Base-by-base conservation (phyloP, 768 basidiomycete species). In the Pleurotus tuber-regium region DNA sequence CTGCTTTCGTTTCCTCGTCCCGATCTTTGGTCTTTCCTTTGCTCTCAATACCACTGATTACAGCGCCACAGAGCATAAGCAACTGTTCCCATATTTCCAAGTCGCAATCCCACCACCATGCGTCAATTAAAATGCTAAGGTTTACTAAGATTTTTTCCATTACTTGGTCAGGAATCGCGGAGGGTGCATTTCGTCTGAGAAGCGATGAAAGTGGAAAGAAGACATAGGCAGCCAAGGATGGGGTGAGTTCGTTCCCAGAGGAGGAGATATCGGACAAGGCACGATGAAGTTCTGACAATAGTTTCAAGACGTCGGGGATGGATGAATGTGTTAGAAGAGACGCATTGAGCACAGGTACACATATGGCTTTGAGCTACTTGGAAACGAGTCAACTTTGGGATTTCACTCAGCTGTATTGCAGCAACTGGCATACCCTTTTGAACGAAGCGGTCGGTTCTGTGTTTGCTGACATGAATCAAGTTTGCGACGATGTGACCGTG, bases 51-150 rank as follows among this genome's bases (percentile, higher is more conserved):
- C 81, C 78, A 16, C 83, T 84, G 4, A 89, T 64, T 26, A 87
- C 72, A 12, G 85, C 78, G 29, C 80, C 79, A 56, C 76, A 86
- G 12, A 92, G 71, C 73, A 84, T 87, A 65, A 95, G 90, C 21
- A 93, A 70, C 61, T 97, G 92, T 61, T 88, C 85, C 93, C 93
- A 95, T 23, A 83, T 66, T 49, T 73, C 73, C 30, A 80, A 43
- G 40, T 91, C 89, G 62, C 86, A 85, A 16, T 73, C 72, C 88
- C 89, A 90, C 90, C 92, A 94, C 86, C 90, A 92, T n/a, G 74
- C 70, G 16, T 83, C 76, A 56, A 78, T 82, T 21, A 98, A 72
- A 1, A 78, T 58, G 2, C 70, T 63, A 25, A 96, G 70, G 10
- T 79, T 70, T 21, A 72, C 59, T 53, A 97, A 73, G 18, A 93